Evolutionary conservation across 192 early-diverging fungal species (phyloP), one percentile per base, ranked within the genome.

Genomic region (Coemansia sp.): DNA sequence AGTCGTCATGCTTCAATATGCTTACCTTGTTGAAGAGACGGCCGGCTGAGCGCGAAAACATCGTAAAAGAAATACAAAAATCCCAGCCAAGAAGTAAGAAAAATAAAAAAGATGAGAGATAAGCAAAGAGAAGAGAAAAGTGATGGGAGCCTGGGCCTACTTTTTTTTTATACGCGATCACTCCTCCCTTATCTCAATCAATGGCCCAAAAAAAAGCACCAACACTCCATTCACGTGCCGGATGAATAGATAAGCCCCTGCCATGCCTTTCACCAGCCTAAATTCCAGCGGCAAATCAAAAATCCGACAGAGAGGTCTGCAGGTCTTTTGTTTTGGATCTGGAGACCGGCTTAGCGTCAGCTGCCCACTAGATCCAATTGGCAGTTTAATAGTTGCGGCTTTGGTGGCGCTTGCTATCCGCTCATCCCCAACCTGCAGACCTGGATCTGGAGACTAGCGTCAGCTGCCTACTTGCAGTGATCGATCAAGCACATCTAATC

Each of bases 381-480:
- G 24, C 24, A 27, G 24, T 27, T 27, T 27, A 27, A 27, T 27
- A 27, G 24, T 27, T 27, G 24, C 24, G 0, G 24, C 24, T 27
- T n/a, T 45, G 44, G 14, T 17, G 17, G n/a, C 44, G 24, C 24
- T 27, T 45, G 44, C 17, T 14, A 45, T 45, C 44, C n/a, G 44
- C 17, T 9, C 27, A 21, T 34, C 48, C 35, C 34, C 6, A 62
- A 39, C 34, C 69, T 70, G 69, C 62, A 70, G 69, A 70, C 69
- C 54, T 29, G 37, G 63, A 27, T 48, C 63, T 64, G 63, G 33
- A 56, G 48, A 66, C 64, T 61, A 36, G 2, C 19, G 34, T 62
- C 24, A 42, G 36, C 60, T 62, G 36, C 11, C 57, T 6, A 33
- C 14, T 7, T 5, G 16, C 27, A 57, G 27, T 57, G 31, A 57